phyloP scores from a whole-genome alignment of 257 asterid genomes.

The Paulownia fortunei region DNA sequence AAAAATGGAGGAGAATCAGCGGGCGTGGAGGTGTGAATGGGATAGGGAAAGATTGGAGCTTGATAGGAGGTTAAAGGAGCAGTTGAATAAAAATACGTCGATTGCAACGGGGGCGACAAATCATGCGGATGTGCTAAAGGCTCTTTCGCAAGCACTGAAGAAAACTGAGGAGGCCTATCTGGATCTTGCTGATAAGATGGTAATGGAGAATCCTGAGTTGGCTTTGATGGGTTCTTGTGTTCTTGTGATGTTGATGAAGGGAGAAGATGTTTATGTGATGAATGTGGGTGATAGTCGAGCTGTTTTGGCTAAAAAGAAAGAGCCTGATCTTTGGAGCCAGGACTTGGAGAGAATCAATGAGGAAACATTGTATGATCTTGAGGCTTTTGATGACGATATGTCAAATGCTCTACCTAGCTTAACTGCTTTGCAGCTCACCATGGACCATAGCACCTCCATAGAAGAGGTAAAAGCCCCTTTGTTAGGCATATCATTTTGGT shows the following conservation, averaged over 20 bases:
- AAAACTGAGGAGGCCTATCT: slow-evolving; percentile 85
- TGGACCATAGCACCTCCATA: slow-evolving; percentile 87
- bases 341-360: slow-evolving; percentile 94
- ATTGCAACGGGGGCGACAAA: slow-evolving; percentile 46
- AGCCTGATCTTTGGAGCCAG: slow-evolving; percentile 94
- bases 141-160: slow-evolving; percentile 73
- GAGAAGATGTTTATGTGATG: slow-evolving; percentile 91
- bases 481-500: neutral
- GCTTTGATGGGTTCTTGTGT: slow-evolving; percentile 98
- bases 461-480: slow-evolving; percentile 63
- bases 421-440: slow-evolving; percentile 75
- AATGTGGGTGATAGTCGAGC: slow-evolving; percentile 98
- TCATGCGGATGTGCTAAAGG: slow-evolving; percentile 77
- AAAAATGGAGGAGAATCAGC: slow-evolving; percentile 88
- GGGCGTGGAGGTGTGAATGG: slow-evolving; percentile 93
- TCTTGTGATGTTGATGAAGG: slow-evolving; percentile 94
- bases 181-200: slow-evolving; percentile 81
- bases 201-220: slow-evolving; percentile 88
- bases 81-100: slow-evolving; percentile 46
- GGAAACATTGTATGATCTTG: slow-evolving; percentile 79
- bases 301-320: slow-evolving; percentile 73
- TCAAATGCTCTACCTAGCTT: slow-evolving; percentile 48
- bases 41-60: slow-evolving; percentile 93
- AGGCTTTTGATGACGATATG: slow-evolving; percentile 63
- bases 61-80: slow-evolving; percentile 75